Conservation (phyloP, 1,284 basidiomycete genomes). For the Ceratobasidium sp. region DNA sequence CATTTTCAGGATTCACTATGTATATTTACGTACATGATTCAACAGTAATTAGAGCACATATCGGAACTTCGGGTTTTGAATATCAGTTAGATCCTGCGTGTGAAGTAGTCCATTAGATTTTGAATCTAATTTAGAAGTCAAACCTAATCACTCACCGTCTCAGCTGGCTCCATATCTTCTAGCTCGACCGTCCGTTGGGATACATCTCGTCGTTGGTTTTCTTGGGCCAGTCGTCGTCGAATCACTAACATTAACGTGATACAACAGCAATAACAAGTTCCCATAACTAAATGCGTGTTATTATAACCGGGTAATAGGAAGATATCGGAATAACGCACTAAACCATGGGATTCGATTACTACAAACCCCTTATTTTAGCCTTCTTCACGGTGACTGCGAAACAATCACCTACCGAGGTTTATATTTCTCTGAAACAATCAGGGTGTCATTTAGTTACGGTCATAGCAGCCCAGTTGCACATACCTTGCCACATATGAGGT, state of each 20-base stretch:
- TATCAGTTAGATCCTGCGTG: conserved; percentile 23
- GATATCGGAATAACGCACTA: background rate
- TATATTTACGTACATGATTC: background rate
- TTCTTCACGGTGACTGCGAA: too few relatives aligned
- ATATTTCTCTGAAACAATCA: conserved; percentile 14
- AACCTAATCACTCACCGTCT: conserved; percentile 1
- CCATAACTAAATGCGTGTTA: conserved; percentile 5
- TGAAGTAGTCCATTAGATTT: background rate
- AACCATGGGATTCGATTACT: conserved; percentile 34
- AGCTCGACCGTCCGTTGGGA: background rate
- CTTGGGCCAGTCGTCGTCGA: conserved; percentile 1
- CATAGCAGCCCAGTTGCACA: background rate
- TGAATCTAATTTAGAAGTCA: background rate
- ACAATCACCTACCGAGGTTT: conserved; percentile 28
- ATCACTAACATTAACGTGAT: conserved; percentile 12
- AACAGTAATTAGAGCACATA: conserved; percentile 14
- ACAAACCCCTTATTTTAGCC: too few relatives aligned
- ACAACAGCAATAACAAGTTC: conserved; percentile 12
- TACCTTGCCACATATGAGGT: conserved; percentile 40
- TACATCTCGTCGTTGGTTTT: conserved; percentile 23
- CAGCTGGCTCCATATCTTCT: background rate
- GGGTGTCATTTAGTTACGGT: background rate
- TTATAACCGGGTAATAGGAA: background rate
- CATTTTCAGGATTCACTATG: background rate
- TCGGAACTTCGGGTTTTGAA: conserved; percentile 22